Evolutionary conservation across 2,329 filamentous ascomycete species (phyloP).

Genomic region (Colletotrichum australisinense): DNA sequence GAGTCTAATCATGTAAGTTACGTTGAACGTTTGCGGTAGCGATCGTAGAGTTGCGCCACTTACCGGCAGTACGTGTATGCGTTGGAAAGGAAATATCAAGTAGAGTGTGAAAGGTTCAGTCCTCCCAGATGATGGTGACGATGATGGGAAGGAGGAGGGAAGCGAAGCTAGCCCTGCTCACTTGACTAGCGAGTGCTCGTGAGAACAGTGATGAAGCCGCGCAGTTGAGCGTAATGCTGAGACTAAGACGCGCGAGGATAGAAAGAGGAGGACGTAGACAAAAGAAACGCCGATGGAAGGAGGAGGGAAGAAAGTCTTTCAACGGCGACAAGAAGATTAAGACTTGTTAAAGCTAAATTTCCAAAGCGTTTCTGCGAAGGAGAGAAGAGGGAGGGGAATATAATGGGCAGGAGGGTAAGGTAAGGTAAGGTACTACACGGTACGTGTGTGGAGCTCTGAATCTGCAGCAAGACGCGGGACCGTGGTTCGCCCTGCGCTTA

Average conservation of each 20-base stretch:
- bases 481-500: conserved; percentile 9
- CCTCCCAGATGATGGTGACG: background rate
- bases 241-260: background rate
- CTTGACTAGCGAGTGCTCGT: background rate
- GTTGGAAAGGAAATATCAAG: background rate
- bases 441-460: conserved; percentile 21
- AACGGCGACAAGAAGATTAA: background rate
- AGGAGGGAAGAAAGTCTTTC: background rate
- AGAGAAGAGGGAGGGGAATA: conserved; percentile 12
- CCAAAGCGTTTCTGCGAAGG: background rate
- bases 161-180: background rate
- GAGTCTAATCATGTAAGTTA: conserved; percentile 33
- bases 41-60: conserved; percentile 26
- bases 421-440: background rate
- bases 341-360: conserved; percentile 20
- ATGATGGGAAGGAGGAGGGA: background rate
- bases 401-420: conserved; percentile 24
- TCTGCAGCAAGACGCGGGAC: background rate
- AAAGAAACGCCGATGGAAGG: background rate
- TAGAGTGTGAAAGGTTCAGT: background rate
- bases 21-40: conserved; percentile 12
- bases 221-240: background rate
- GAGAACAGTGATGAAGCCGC: background rate
- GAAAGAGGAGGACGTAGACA: background rate
- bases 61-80: conserved; percentile 6